These are phyloP conservation scores for Alternaria sp. DNA, from an alignment of 2,329 filamentous ascomycete genomes.

Conservation along the genomic window DNA sequence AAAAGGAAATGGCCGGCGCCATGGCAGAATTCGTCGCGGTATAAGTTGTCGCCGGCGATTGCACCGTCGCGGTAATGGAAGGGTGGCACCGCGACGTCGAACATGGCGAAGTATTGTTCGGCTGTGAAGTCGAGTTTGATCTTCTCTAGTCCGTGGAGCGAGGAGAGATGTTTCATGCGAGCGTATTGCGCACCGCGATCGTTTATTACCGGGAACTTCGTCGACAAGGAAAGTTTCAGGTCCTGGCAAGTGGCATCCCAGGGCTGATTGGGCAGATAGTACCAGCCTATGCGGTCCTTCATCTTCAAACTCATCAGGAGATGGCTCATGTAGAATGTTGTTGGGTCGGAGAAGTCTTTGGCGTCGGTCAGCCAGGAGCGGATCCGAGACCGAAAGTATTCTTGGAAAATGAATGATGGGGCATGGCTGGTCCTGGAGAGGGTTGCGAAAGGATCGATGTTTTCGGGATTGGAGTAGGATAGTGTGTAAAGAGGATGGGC, in stretches of 20 bases:
- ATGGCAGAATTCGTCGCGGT: neutral
- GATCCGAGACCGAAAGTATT: neutral
- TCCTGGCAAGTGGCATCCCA: neutral
- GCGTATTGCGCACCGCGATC: neutral
- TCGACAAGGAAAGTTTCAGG: neutral
- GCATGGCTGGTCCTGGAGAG: neutral
- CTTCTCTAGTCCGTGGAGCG: constrained; percentile 17
- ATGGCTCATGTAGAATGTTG: constrained; percentile 11
- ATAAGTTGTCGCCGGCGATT: neutral
- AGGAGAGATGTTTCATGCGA: neutral
- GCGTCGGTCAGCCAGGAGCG: constrained; percentile 2
- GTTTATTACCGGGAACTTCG: neutral
- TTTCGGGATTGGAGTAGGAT: neutral
- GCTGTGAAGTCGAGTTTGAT: constrained; percentile 15
- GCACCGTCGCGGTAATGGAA: constrained; percentile 7
- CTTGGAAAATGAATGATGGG: no score
- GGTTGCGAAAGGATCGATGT: neutral
- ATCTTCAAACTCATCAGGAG: neutral
- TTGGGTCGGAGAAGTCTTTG: constrained; percentile 12
- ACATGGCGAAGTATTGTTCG: constrained; percentile 17
- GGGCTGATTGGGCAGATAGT: neutral
- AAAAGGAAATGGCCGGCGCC: constrained; percentile 9
- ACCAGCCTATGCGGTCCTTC: neutral
- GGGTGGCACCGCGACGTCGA: constrained; percentile 16
- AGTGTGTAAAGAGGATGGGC: neutral